Conservation (phyloP, 495 filamentous ascomycete genomes). For the Xylaria cubensis region DNA sequence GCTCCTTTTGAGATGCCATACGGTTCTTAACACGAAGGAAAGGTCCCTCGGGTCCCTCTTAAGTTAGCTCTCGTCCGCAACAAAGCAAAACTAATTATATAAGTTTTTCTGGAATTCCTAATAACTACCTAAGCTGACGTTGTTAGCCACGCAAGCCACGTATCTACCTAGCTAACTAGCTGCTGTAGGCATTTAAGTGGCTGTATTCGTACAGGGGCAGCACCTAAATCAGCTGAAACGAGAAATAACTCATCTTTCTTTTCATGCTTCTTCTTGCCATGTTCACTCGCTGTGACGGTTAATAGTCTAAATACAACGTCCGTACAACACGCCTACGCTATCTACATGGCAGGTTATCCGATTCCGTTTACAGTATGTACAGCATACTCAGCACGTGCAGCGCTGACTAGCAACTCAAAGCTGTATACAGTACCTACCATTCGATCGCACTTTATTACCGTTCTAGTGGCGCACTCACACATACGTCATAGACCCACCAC, state of each 20-base stretch:
- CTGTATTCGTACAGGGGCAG: not conserved
- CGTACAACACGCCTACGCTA: not conserved
- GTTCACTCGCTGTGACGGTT: not conserved
- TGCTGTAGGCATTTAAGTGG: not conserved
- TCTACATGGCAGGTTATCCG: not conserved
- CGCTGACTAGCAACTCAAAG: not conserved
- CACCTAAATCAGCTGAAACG: not conserved
- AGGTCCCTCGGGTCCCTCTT: not conserved
- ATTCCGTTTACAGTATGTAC: not conserved
- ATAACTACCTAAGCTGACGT: not conserved
- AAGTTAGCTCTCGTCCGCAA: not conserved
- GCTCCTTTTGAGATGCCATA: not conserved
- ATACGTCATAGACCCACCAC: conserved; percentile 21
- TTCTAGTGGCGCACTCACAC: conserved; percentile 16
- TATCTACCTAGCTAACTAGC: not conserved
- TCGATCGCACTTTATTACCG: conserved; percentile 24
- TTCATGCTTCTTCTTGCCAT: not conserved
- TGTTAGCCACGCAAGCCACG: not conserved
- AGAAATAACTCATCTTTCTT: not conserved
- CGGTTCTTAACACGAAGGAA: not conserved
- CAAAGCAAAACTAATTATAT: not conserved
- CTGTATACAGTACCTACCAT: conserved; percentile 19
- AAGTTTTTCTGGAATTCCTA: not conserved
- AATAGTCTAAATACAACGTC: not conserved
- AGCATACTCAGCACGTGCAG: not conserved